Conservation (phyloP, 2,329 filamentous ascomycete genomes). For the Coniochaeta sp. region DNA sequence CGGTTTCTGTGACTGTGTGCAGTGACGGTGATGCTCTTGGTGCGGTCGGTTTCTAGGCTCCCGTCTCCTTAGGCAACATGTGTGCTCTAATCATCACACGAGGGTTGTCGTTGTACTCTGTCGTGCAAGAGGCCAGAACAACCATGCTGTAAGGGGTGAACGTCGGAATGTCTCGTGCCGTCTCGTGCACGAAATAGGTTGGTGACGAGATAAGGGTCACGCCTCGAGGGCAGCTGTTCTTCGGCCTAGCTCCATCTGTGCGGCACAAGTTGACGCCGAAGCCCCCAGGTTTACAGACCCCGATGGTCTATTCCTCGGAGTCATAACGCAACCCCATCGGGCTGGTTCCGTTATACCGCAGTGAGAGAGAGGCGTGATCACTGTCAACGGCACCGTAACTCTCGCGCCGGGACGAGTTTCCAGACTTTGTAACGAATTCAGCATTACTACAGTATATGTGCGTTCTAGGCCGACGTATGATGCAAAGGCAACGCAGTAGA, state of each 20-base stretch:
- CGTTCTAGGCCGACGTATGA: not conserved
- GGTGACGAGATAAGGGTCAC: not conserved
- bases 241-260: not conserved
- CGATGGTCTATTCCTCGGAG: not conserved
- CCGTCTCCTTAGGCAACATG: not conserved
- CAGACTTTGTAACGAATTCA: not conserved
- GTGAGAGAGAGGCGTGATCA: not conserved
- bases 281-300: not conserved
- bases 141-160: not conserved
- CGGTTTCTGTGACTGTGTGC: too few relatives aligned
- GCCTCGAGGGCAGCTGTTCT: not conserved
- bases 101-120: not conserved
- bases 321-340: not conserved
- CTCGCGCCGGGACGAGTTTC: not conserved
- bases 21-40: not conserved
- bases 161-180: not conserved
- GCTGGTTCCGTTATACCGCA: not conserved
- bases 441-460: slow-evolving; percentile 1
- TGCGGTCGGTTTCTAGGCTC: not conserved
- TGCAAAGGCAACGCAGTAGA: not conserved
- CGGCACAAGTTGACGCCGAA: not conserved
- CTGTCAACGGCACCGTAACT: not conserved
- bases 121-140: not conserved
- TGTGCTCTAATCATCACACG: too few relatives aligned
- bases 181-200: not conserved